Base-by-base conservation (phyloP, 2,329 filamentous ascomycete genomes). In the Pyrenochaeta sp. region DNA sequence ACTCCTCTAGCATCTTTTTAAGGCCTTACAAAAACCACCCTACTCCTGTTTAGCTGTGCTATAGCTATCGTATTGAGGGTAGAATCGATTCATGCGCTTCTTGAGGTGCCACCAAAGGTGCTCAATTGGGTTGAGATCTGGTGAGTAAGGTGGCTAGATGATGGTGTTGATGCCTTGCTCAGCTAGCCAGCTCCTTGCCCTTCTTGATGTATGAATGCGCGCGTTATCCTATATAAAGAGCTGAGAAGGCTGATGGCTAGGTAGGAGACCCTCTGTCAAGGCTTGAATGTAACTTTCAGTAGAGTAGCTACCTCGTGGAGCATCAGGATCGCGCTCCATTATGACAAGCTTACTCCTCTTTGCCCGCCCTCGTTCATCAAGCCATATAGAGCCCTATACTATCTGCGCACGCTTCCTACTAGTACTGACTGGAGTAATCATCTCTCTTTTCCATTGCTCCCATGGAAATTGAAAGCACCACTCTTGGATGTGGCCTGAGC, bases 81-180 rank as follows among this genome's bases (percentile, higher is more conserved):
- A 27, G 23, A 27, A 27, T 27, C 61, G 39, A 33, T 61, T 48
- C 27, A 65, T 49, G 14, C 51, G 18, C 37, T 61, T 53, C 47
- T 71, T 71, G 6, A 71, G 51, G 1, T 33, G 10, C 37, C 40
- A 42, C 60, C 51, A 71, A 18, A 67, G 35, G 50, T 69, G 51
- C 47, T 72, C 57, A 53, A 72, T 71, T 14, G 56, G 63, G 44
- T 71, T 69, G 14, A 71, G 54, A 56, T 70, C 63, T 30, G 60
- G 61, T 35, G 37, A 56, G 39, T 66, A 68, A 2, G 56, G 45
- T 11, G 57, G 63, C 61, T 53, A 69, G 31, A 61, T 37, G 12
- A 67, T 50, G 4, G 56, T 27, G 7, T 21, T 11, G 46, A 71
- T 63, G 4, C 46, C 32, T 14, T 60, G 18, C 17, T 43, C 32